These are phyloP conservation scores for Liriodendron chinense DNA, from an alignment of 164 flowering plant genomes.

Conservation along the genomic window DNA sequence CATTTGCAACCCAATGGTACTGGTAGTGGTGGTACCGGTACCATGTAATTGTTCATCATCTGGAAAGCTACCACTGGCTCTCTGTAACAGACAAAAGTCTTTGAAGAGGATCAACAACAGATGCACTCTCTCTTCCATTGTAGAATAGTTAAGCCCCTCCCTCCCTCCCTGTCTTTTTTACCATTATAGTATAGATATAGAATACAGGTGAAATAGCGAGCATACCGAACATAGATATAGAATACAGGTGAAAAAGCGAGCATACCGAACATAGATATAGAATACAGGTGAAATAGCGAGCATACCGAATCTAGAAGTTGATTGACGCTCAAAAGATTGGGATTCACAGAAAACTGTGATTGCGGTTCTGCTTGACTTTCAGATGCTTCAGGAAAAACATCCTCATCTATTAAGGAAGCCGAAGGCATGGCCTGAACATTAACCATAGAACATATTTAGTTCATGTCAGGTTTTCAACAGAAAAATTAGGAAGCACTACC, in stretches of 20 bases:
- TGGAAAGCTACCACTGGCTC: no score
- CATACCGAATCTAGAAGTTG: slow-evolving; percentile 93
- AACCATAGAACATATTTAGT: slow-evolving; percentile 4
- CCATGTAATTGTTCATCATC: no score
- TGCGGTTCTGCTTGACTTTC: slow-evolving; percentile 29
- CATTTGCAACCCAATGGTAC: no score
- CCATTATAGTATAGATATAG: not conserved
- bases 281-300: not conserved
- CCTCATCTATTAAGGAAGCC: slow-evolving; percentile 48
- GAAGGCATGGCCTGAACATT: slow-evolving; percentile 39
- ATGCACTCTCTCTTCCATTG: no score
- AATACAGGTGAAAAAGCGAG: not conserved
- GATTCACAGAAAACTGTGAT: slow-evolving; percentile 20
- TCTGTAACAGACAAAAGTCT: no score
- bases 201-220: not conserved
- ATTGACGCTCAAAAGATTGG: slow-evolving; percentile 69
- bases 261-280: slow-evolving; percentile 52
- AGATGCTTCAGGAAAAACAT: slow-evolving; percentile 30
- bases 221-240: slow-evolving; percentile 87
- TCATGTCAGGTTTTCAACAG: not conserved
- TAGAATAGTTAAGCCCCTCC: no score
- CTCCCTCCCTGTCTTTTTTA: no score
- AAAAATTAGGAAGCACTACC: not conserved
- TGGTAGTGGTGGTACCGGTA: no score
- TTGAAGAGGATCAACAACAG: no score